Base-by-base conservation (phyloP, 306 rosid species). In the Nissolia schottii region DNA sequence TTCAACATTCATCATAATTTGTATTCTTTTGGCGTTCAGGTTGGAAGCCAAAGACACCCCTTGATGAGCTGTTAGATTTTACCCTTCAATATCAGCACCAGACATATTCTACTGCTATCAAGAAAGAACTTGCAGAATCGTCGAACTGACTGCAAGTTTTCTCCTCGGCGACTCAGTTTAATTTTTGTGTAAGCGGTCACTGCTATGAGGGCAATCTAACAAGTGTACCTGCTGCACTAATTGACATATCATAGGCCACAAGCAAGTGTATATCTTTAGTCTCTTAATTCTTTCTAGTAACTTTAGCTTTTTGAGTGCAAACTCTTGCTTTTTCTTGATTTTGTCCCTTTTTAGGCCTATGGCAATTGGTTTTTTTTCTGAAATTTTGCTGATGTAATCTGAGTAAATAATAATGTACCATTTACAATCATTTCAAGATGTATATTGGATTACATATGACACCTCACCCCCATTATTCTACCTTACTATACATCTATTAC, bases 81-180 rank as follows among this genome's bases (percentile, higher is more conserved):
- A 92, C 97, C 23, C 91, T 92, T 79, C 86, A 88, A 27, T 89
- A 92, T 83, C 97, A 89, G 75, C 93, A 89, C 67, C 73, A 84
- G 83, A 91, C 97, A 18, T 91, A 91, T 51, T 86, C 96, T 0
- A 87, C 83, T 70, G 91, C 93, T 1, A 53, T 92, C 59, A 85
- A 82, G 83, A 84, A 76, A 78, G 82, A 87, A 51, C 81, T 82
- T 48, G 76, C 97, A 38, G 81, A 85, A 55, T 81, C 91, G 25
- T 63, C 73, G 62, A 68, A 57, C 54, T 80, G 77, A 80, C 48
- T 25, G 16, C 54, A 18, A 78, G 63, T 31, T 56, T 20, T 20
- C 34, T 57, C 35, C 20, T 62, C 31, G 32, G 32, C 63, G 74
- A 43, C 45, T 64, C 51, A 64, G 66, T 53, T 50, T 29, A 11